These are phyloP conservation scores for Diaporthe destruens DNA, from an alignment of 2,329 filamentous ascomycete species.

Conservation along the genomic window DNA sequence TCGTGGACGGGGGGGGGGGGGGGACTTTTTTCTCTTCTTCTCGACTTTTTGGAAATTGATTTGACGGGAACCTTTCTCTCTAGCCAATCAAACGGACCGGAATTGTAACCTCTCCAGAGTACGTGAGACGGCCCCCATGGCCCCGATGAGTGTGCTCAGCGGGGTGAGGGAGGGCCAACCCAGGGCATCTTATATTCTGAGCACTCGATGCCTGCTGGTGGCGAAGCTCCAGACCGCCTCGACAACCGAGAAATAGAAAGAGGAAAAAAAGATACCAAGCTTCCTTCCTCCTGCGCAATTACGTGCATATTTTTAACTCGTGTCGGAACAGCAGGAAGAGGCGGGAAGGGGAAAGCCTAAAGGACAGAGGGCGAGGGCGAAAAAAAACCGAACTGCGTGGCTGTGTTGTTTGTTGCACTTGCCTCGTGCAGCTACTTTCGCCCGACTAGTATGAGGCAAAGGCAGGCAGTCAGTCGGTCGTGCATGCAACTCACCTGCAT, in stretches of 20 bases:
- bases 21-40: background rate
- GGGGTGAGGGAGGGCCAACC: background rate
- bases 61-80: background rate
- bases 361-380: too few relatives aligned
- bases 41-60: background rate
- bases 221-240: conserved; percentile 23
- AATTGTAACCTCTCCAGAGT: background rate
- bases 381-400: background rate
- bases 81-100: conserved; percentile 19
- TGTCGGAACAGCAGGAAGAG: background rate
- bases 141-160: background rate
- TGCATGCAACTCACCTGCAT: conserved; percentile 7
- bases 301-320: background rate
- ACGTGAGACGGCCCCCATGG: conserved; percentile 21
- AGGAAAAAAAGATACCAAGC: background rate
- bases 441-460: conserved; percentile 21
- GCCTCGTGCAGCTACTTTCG: conserved; percentile 2
- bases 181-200: background rate
- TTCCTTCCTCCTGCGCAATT: background rate
- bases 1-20: background rate
- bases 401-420: background rate
- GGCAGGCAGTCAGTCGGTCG: background rate
- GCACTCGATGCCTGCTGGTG: background rate
- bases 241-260: background rate
- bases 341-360: conserved; percentile 7